These are phyloP conservation scores for Angophora floribunda DNA, from an alignment of 345 rosid species.

Conservation along the genomic window DNA sequence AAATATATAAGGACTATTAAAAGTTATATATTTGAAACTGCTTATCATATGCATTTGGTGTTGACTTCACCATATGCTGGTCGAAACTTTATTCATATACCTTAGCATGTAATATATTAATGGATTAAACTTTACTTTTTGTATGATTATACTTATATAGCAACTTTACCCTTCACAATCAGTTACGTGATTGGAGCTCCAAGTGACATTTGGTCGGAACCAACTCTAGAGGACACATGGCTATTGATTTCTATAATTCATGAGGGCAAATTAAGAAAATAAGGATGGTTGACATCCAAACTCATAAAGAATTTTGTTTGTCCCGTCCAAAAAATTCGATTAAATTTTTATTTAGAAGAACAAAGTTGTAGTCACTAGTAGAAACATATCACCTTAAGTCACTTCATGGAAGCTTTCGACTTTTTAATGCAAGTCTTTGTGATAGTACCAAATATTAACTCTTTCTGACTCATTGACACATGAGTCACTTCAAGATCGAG, in stretches of 20 bases:
- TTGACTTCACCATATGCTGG: accelerated
- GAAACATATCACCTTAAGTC: not conserved
- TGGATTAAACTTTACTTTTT: not conserved
- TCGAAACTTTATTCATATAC: not conserved
- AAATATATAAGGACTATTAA: not conserved
- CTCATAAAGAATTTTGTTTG: not conserved
- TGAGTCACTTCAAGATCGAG: not conserved
- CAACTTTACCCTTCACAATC: not conserved
- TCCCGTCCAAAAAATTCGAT: not conserved
- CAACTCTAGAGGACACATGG: not conserved
- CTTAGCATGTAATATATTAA: not conserved
- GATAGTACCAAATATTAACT: not conserved
- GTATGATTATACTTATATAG: not conserved
- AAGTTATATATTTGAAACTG: not conserved
- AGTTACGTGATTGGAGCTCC: not conserved
- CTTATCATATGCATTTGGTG: not conserved
- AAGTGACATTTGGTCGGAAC: not conserved
- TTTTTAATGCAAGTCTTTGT: not conserved
- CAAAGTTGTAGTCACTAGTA: not conserved
- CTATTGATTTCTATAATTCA: not conserved
- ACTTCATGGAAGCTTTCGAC: not conserved
- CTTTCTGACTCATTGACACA: not conserved
- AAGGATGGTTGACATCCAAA: not conserved
- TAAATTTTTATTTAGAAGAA: too few relatives aligned
- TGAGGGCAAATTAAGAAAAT: not conserved